Evolutionary conservation across 2,329 filamentous ascomycete genomes (phyloP), one percentile per base, ranked within the genome.

Genomic region (Colletotrichum orbiculare): DNA sequence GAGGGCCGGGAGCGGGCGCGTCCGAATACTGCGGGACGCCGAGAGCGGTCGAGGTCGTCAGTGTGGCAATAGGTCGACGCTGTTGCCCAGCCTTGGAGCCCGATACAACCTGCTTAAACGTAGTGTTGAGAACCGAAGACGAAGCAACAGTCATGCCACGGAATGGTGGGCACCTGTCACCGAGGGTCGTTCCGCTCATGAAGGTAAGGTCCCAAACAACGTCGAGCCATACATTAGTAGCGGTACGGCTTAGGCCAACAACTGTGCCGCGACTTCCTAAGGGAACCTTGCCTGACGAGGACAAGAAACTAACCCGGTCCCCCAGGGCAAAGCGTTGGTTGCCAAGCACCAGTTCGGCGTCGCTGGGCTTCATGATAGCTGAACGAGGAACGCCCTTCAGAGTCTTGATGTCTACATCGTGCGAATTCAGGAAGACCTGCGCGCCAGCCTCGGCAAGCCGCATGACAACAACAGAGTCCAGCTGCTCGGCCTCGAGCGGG

Each of bases 111-210:
- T 99, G 96, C 71, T 87, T 90, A 73, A 94, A 84, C 2, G 90
- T 90, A 61, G 97, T 82, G 78, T 99, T 99, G 39, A 99, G 85
- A 2, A 98, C 94, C 1, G 92, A 91, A n/a, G 91, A 91, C 7
- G 91, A 87, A 2, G 93, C 88, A 4, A 99, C 94, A 0, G 96
- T 97, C 75, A 96, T 94, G 56, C 96, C 96, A 41, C 95, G 89
- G 88, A 99, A 99, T 42, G 93, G 89, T 34, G 94, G 93, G 74
- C 95, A 97, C 64, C 96, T 90, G 61, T 94, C 94, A 64, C 93
- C 92, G 13, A 99, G 85, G 0, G 92, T 96, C 2, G 94, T 97
- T 68, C 96, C 96, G 73, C 94, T 97, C 94, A 99, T 98, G 78
- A 99, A 99, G 0, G 93, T 91, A 11, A 88, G 87, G 75, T 99